Evolutionary conservation across 2,329 filamentous ascomycete species (phyloP).

Genomic region (Penicillium hordei): DNA sequence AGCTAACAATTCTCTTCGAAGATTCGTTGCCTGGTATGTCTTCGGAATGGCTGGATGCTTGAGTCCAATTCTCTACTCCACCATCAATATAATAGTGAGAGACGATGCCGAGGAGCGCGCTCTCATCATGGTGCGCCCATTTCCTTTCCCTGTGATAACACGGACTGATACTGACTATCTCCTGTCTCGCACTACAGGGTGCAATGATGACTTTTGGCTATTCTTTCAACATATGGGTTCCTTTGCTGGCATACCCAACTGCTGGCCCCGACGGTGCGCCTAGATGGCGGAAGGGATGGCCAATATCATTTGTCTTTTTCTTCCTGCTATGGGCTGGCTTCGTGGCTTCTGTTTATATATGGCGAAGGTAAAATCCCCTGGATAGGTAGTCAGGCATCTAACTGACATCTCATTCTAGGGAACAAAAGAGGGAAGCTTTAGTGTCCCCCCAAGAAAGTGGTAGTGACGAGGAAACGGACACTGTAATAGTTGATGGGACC

Average conservation of each 20-base stretch:
- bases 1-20: background rate
- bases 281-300: constrained; percentile 52
- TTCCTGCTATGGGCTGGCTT: constrained; percentile 45
- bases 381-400: background rate
- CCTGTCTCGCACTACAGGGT: constrained; percentile 27
- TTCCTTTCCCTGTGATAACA: background rate
- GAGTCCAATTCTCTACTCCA: constrained; percentile 48
- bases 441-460: background rate
- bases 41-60: constrained; percentile 42
- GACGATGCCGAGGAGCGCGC: constrained; percentile 44
- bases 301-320: constrained; percentile 49
- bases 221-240: constrained; percentile 50
- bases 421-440: constrained; percentile 8
- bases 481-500: constrained; percentile 6
- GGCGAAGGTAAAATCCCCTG: constrained; percentile 15
- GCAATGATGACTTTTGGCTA: constrained; percentile 51
- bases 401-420: constrained; percentile 1
- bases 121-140: constrained; percentile 28
- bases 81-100: constrained; percentile 46
- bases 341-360: constrained; percentile 21
- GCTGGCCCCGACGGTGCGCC: constrained; percentile 46
- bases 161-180: background rate
- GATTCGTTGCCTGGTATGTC: constrained; percentile 47
- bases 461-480: constrained; percentile 17
- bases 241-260: constrained; percentile 46